These are phyloP conservation scores for Trichophyton mentagrophytes DNA, from an alignment of 2,329 filamentous ascomycete genomes.

Conservation along the genomic window DNA sequence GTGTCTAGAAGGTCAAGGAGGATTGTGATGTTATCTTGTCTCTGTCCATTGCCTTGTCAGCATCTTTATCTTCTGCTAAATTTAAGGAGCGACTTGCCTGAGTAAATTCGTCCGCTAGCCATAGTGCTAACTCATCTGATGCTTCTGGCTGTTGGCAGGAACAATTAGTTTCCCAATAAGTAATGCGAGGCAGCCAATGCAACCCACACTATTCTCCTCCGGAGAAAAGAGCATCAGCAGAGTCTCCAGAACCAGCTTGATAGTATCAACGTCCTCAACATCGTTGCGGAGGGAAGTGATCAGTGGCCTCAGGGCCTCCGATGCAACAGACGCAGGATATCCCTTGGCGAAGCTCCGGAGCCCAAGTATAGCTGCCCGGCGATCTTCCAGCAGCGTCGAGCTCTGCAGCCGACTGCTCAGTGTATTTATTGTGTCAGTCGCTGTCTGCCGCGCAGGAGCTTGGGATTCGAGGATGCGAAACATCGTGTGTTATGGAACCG, in stretches of 20 bases:
- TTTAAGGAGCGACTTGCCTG: conserved; percentile 44
- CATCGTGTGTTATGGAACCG: conserved; percentile 28
- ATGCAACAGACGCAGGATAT: conserved; percentile 90
- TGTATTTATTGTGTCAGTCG: conserved; percentile 83
- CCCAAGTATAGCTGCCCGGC: conserved; percentile 81
- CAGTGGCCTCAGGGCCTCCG: conserved; percentile 75
- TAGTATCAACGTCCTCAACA: conserved; percentile 87
- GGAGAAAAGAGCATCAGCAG: conserved; percentile 81
- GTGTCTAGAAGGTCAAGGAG: conserved; percentile 81
- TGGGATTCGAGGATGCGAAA: conserved; percentile 51
- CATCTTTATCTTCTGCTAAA: neutral
- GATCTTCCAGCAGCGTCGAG: conserved; percentile 85
- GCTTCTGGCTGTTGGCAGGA: conserved; percentile 58
- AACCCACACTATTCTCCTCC: conserved; percentile 46
- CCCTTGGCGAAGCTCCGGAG: conserved; percentile 92
- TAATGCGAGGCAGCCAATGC: conserved; percentile 5
- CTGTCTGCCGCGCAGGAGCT: conserved; percentile 89
- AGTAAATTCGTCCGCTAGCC: conserved; percentile 96
- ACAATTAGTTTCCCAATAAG: conserved; percentile 16
- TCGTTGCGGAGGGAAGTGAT: conserved; percentile 79
- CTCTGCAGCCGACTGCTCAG: conserved; percentile 77
- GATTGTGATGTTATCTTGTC: conserved; percentile 89
- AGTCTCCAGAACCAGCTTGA: conserved; percentile 90
- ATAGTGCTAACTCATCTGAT: conserved; percentile 88
- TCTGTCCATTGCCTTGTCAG: conserved; percentile 39